These are phyloP conservation scores for Protomyces inouyei DNA, from an alignment of 1,139 yeast species.

Conservation along the genomic window DNA sequence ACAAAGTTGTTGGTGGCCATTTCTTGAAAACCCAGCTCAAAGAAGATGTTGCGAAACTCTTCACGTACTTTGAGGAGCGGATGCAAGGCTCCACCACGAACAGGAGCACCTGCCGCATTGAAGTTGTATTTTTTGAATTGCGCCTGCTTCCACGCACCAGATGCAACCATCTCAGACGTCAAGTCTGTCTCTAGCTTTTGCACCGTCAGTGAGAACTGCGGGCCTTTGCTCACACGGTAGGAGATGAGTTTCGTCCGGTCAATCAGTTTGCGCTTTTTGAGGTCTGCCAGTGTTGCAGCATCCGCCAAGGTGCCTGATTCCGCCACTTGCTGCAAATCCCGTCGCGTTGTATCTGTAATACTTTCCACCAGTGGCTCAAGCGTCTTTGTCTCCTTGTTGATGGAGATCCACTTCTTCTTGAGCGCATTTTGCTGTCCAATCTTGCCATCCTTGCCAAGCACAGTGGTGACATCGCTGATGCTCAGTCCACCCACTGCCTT, in stretches of 20 bases:
- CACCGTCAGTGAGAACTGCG: slow-evolving; percentile 75
- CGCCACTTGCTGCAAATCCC: slow-evolving; percentile 57
- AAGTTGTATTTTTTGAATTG: slow-evolving; percentile 93
- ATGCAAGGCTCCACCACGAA: slow-evolving; percentile 88
- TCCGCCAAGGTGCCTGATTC: slow-evolving; percentile 51
- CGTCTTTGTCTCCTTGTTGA: slow-evolving; percentile 76
- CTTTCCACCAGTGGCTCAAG: slow-evolving; percentile 52
- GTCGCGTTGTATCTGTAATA: slow-evolving; percentile 62
- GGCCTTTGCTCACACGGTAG: slow-evolving; percentile 71
- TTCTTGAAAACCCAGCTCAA: slow-evolving; percentile 95
- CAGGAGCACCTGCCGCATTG: slow-evolving; percentile 85
- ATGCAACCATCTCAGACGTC: slow-evolving; percentile 79
- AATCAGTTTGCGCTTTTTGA: slow-evolving; percentile 89
- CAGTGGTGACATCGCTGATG: slow-evolving; percentile 64
- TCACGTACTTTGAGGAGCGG: slow-evolving; percentile 95
- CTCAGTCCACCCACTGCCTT: slow-evolving; percentile 73
- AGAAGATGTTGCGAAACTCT: slow-evolving; percentile 95
- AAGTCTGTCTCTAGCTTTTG: slow-evolving; percentile 84
- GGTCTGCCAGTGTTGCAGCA: slow-evolving; percentile 68
- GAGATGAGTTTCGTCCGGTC: slow-evolving; percentile 57
- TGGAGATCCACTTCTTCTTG: slow-evolving; percentile 79
- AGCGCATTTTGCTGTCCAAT: slow-evolving; percentile 98
- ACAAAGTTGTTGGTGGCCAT: slow-evolving; percentile 99
- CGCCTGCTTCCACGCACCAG: slow-evolving; percentile 75
- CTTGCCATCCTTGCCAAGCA: slow-evolving; percentile 51